Evolutionary conservation across 495 filamentous ascomycete genomes (phyloP).

Genomic region (Cudoniella acicularis): DNA sequence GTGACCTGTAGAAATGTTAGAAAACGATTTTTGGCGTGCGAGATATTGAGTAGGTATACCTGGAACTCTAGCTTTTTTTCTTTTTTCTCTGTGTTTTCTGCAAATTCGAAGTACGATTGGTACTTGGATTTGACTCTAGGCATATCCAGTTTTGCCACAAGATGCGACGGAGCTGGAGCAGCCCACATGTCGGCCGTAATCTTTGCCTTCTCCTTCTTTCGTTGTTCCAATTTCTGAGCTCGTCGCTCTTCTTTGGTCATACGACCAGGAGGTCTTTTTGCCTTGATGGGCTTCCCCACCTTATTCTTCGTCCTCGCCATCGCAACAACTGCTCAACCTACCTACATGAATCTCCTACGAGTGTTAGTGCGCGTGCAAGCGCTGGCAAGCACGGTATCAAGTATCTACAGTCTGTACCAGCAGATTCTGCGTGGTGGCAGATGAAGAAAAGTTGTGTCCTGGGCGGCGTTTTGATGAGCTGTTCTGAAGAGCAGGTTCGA

Average conservation of each 20-base stretch:
- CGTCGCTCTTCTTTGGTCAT: constrained; percentile 16
- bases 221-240: constrained; percentile 10
- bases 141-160: constrained; percentile 22
- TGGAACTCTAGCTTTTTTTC: constrained; percentile 44
- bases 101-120: constrained; percentile 49
- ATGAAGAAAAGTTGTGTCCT: neutral
- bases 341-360: constrained; percentile 1
- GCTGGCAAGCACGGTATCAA: constrained; percentile 8
- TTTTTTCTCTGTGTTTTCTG: constrained; percentile 54
- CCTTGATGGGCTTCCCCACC: neutral
- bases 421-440: neutral
- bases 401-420: constrained; percentile 1
- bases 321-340: constrained; percentile 11
- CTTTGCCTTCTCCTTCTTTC: constrained; percentile 14
- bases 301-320: constrained; percentile 19
- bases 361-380: constrained; percentile 4
- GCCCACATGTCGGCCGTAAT: constrained; percentile 21
- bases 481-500: neutral
- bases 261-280: neutral
- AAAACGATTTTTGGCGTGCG: neutral
- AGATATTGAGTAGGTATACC: constrained; percentile 7
- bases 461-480: neutral
- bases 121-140: constrained; percentile 40
- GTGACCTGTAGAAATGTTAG: constrained; percentile 40
- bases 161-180: constrained; percentile 18